Conservation (phyloP, 495 filamentous ascomycete genomes). For the Trichoderma virens region DNA sequence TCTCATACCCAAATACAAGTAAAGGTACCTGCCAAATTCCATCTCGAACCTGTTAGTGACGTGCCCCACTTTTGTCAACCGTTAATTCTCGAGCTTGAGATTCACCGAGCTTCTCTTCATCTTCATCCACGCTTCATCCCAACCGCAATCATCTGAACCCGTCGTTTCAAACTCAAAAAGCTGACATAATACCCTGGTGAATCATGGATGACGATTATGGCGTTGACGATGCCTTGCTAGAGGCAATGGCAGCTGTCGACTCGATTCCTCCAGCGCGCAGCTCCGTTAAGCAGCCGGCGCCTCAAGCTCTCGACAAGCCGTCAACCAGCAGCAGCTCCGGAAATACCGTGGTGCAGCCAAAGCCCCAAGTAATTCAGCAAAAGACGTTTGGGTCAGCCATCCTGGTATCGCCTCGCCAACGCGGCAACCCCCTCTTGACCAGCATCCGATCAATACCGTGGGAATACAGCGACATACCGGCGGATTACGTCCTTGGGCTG, state of each 20-base stretch:
- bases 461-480: slow-evolving; percentile 93
- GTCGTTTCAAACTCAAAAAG: not conserved
- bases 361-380: slow-evolving; percentile 67
- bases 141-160: not conserved
- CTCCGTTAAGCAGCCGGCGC: slow-evolving; percentile 32
- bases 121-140: not conserved
- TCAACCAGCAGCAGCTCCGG: slow-evolving; percentile 22
- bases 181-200: not conserved
- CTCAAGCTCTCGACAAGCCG: slow-evolving; percentile 36
- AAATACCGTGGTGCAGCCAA: slow-evolving; percentile 72
- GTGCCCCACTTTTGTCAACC: not conserved
- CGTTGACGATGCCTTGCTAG: slow-evolving; percentile 51
- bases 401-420: slow-evolving; percentile 75
- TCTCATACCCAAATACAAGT: too few relatives aligned
- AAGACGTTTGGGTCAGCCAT: slow-evolving; percentile 68
- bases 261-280: slow-evolving; percentile 25
- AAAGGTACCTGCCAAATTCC: too few relatives aligned
- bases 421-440: slow-evolving; percentile 89
- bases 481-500: slow-evolving; percentile 81
- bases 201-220: slow-evolving; percentile 52
- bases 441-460: slow-evolving; percentile 76
- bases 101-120: not conserved
- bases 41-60: not conserved
- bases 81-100: not conserved
- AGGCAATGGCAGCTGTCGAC: slow-evolving; percentile 29